Evolutionary conservation across 169 alveolate species (phyloP).

Genomic region (Babesia gibsoni): DNA sequence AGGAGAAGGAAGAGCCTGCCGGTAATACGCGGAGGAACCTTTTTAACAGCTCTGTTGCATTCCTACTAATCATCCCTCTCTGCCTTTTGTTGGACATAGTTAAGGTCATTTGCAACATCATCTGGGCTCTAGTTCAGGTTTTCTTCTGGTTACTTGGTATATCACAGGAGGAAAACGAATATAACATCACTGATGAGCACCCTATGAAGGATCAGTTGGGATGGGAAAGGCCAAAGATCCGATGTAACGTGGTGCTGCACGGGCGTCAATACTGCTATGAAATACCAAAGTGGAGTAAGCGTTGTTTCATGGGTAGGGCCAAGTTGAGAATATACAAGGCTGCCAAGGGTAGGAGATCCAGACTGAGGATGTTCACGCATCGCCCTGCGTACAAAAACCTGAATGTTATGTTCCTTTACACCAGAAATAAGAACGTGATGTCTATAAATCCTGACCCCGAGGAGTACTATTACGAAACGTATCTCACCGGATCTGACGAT

Average conservation of each 20-base stretch:
- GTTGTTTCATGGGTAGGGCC: background rate
- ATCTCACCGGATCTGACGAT: background rate
- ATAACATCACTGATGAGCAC: background rate
- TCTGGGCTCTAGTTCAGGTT: constrained; percentile 6
- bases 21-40: background rate
- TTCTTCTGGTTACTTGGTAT: constrained; percentile 2
- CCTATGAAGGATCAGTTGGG: background rate
- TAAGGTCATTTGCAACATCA: background rate
- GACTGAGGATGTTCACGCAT: background rate
- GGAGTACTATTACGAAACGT: constrained; percentile 9
- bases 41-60: constrained; percentile 6
- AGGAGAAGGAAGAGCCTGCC: background rate
- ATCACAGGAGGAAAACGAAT: background rate
- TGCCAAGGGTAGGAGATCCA: constrained; percentile 1
- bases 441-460: background rate
- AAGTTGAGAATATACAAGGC: constrained; percentile 6
- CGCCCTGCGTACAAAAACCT: background rate
- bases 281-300: background rate
- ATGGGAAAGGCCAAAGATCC: background rate
- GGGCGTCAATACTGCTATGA: background rate
- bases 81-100: constrained; percentile 34
- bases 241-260: background rate
- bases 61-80: constrained; percentile 11
- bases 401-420: background rate
- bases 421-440: background rate